These are phyloP conservation scores for Exophiala aquamarina DNA, from an alignment of 2,329 filamentous ascomycete species.

Conservation along the genomic window DNA sequence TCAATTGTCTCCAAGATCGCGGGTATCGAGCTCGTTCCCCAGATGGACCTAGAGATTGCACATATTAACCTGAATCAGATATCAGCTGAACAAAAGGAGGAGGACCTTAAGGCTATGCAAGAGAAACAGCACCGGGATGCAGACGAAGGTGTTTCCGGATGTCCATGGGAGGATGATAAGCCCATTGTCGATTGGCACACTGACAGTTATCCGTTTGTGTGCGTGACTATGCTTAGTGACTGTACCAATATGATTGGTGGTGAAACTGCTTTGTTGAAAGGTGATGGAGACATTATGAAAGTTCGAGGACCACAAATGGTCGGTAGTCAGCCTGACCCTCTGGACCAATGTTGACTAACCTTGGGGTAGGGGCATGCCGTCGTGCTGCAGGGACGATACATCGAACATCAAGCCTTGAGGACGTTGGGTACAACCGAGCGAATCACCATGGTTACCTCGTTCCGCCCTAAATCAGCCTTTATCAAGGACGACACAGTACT, in stretches of 20 bases:
- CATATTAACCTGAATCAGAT: slow-evolving; percentile 57
- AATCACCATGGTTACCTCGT: slow-evolving; percentile 66
- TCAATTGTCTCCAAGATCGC: slow-evolving; percentile 56
- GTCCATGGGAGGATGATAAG: slow-evolving; percentile 31
- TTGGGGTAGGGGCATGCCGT: slow-evolving; percentile 59
- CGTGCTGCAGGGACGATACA: slow-evolving; percentile 67
- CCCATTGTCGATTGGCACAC: slow-evolving; percentile 51
- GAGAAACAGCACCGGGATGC: slow-evolving; percentile 24
- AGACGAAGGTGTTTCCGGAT: slow-evolving; percentile 26
- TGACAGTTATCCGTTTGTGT: slow-evolving; percentile 54
- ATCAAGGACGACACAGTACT: slow-evolving; percentile 62
- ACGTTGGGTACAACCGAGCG: slow-evolving; percentile 60
- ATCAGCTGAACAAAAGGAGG: slow-evolving; percentile 25
- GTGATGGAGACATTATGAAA: slow-evolving; percentile 46
- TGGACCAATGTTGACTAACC: slow-evolving; percentile 3
- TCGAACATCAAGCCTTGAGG: slow-evolving; percentile 63
- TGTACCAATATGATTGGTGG: slow-evolving; percentile 50
- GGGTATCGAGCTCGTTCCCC: slow-evolving; percentile 58
- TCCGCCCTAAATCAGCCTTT: slow-evolving; percentile 57
- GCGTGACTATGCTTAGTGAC: slow-evolving; percentile 54
- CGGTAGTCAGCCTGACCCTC: slow-evolving; percentile 24
- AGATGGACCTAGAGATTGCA: slow-evolving; percentile 58
- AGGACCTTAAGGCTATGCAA: slow-evolving; percentile 18
- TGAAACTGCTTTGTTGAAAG: slow-evolving; percentile 63
- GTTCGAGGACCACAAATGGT: slow-evolving; percentile 46